Conservation (phyloP, 495 filamentous ascomycete species). For the Hypoxylon crocopeplum region DNA sequence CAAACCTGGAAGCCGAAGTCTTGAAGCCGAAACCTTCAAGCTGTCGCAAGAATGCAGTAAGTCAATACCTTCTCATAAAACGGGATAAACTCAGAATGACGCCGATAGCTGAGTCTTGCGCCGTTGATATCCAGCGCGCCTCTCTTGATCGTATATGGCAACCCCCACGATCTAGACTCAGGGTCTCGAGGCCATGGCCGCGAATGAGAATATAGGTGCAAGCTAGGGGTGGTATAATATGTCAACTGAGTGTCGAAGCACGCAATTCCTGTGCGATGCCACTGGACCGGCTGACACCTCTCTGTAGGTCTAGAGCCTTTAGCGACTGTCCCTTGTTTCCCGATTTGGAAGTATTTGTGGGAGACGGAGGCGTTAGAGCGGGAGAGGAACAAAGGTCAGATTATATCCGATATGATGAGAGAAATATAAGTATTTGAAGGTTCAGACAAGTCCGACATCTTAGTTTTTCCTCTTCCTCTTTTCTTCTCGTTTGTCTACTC, state of each 20-base stretch:
- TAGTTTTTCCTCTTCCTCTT: slow-evolving; percentile 8
- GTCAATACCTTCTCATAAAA: not conserved
- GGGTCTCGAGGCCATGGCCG: slow-evolving; percentile 33
- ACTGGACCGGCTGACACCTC: slow-evolving; percentile 17
- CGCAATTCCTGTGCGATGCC: slow-evolving; percentile 32
- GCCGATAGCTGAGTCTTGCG: slow-evolving; percentile 2
- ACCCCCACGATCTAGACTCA: slow-evolving; percentile 39
- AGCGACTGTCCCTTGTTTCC: slow-evolving; percentile 22
- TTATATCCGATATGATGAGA: not conserved
- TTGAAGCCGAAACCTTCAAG: not conserved
- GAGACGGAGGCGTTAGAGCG: not conserved
- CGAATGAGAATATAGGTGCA: slow-evolving; percentile 23
- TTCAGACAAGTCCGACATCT: not conserved
- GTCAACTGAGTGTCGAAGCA: slow-evolving; percentile 34
- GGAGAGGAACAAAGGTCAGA: not conserved
- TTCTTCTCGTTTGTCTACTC: slow-evolving; percentile 5
- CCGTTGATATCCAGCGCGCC: slow-evolving; percentile 8
- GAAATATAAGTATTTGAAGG: slow-evolving; percentile 9
- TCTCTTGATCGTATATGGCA: slow-evolving; percentile 5
- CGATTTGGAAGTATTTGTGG: slow-evolving; percentile 12
- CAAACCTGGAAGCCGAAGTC: not conserved
- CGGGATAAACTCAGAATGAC: slow-evolving; percentile 8
- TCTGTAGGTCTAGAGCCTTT: slow-evolving; percentile 12
- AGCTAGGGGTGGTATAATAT: slow-evolving; percentile 25
- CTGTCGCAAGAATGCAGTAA: not conserved